Evolutionary conservation across 2,329 filamentous ascomycete species (phyloP), one percentile per base, ranked within the genome.

Genomic region (Clonostachys byssicola): DNA sequence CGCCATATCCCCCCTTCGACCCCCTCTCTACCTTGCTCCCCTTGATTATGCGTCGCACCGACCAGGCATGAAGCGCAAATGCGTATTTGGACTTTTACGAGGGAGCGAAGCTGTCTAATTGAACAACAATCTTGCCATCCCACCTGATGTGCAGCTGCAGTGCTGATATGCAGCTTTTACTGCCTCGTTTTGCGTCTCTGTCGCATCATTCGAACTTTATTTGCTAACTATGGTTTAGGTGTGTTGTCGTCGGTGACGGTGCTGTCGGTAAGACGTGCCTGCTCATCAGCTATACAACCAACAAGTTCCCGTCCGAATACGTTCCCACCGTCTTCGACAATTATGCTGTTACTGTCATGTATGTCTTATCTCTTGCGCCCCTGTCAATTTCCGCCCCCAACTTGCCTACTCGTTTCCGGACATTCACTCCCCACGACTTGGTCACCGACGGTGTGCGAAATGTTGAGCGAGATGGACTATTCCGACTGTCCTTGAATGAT

Each of bases 301-400:
- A 99, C 81, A 97, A 97, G 64, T 99, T 99, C 71, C 94, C 94
- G 35, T 96, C 92, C 62, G 94, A 99, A 92, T 99, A 99, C 71
- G 94, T 99, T 49, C 94, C 94, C 45, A 99, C 94, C 33, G 94
- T 99, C 54, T 99, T 99, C 71, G 94, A 99, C 72, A 99, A 99
- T 75, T 99, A 99, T 81, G 94, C 94, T 49, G 94, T 99, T 67
- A 99, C 94, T 56, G 94, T 99, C 58, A 99, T 99, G 94, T 96
- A 80, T 12, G 47, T 45, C 40, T 30, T 30, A 30, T 30, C 23
- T 30, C 23, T 30, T 30, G 23, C 23, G 23, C 23, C 23, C 23
- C 23, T 30, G 9, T 10, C 23, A 30, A 30, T 30, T 30, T 30
- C 23, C 23, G 23, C 23, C 23, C 23, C 23, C 23, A 30, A 30